A percentile compares a stretch with the other conserved stretches of the same genome.
Evolutionary conservation across 371 early-diverging fungal species (phyloP).

Genomic region (Mortierella sp.): DNA sequence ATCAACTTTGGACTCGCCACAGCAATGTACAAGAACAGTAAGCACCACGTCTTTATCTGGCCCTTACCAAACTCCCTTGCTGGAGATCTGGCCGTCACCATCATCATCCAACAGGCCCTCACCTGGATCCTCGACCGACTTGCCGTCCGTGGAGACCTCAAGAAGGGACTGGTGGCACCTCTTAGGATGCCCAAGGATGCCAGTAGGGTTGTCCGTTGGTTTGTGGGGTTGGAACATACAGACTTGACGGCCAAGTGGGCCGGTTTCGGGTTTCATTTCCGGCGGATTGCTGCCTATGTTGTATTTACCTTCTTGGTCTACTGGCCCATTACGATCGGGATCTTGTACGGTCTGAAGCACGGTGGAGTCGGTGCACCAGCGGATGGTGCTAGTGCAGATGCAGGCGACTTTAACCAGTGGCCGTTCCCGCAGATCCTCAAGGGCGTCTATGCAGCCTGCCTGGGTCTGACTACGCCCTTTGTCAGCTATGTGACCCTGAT

Average conservation of each 20-base stretch:
- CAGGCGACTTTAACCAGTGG: slow-evolving; percentile 51
- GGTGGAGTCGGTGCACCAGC: slow-evolving; percentile 18
- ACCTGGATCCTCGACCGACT: slow-evolving; percentile 53
- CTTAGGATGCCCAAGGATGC: slow-evolving; percentile 43
- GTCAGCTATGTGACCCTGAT: slow-evolving; percentile 40
- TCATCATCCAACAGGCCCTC: slow-evolving; percentile 49
- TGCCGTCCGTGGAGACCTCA: slow-evolving; percentile 44
- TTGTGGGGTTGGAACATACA: slow-evolving; percentile 35
- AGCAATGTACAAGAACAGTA: slow-evolving; percentile 55
- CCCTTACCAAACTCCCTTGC: slow-evolving; percentile 51
- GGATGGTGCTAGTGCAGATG: slow-evolving; percentile 15
- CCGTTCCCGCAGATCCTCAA: slow-evolving; percentile 52
- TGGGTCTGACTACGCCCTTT: slow-evolving; percentile 46
- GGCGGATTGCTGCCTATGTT: slow-evolving; percentile 17
- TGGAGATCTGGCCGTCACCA: slow-evolving; percentile 55
- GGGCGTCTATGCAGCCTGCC: slow-evolving; percentile 25
- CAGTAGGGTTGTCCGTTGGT: slow-evolving; percentile 32
- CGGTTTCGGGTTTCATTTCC: slow-evolving; percentile 22
- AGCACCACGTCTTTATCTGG: slow-evolving; percentile 38
- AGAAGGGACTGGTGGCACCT: slow-evolving; percentile 45
- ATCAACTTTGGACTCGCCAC: slow-evolving; percentile 58
- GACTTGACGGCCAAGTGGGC: slow-evolving; percentile 6
- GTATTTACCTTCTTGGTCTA: slow-evolving; percentile 32
- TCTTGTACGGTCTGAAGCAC: slow-evolving; percentile 36
- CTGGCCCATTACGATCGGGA: slow-evolving; percentile 52